These are phyloP conservation scores for Onygenales sp. DNA, from an alignment of 2,329 filamentous ascomycete genomes.

Conservation along the genomic window DNA sequence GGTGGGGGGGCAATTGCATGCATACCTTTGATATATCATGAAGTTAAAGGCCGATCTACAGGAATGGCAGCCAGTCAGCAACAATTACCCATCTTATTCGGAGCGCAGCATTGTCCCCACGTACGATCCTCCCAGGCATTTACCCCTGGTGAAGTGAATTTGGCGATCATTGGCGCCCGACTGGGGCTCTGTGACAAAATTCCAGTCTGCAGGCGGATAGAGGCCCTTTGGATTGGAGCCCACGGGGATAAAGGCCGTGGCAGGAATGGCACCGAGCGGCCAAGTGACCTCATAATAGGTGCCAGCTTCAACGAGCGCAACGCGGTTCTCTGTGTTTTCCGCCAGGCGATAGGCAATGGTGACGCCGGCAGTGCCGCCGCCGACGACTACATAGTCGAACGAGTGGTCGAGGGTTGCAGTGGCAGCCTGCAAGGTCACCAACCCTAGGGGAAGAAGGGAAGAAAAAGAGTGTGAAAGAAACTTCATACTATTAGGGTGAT, in stretches of 20 bases:
- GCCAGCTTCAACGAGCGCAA: conserved; percentile 31
- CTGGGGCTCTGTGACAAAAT: conserved; percentile 44
- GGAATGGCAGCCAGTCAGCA: background rate
- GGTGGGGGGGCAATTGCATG: background rate
- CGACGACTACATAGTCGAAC: conserved; percentile 25
- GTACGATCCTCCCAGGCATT: conserved; percentile 47
- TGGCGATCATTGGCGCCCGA: conserved; percentile 50
- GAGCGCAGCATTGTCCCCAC: background rate
- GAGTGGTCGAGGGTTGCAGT: background rate
- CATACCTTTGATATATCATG: conserved; percentile 25
- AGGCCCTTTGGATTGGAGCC: conserved; percentile 39
- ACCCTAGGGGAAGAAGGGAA: background rate
- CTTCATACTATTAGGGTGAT: background rate
- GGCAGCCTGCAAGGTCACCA: conserved; percentile 1
- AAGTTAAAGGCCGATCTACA: conserved; percentile 30
- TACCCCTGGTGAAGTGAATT: conserved; percentile 54
- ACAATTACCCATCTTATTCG: background rate
- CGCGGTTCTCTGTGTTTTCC: conserved; percentile 38
- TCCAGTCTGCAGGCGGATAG: conserved; percentile 45
- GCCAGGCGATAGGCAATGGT: conserved; percentile 43
- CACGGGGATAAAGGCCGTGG: background rate
- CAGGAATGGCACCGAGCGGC: background rate
- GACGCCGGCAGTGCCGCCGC: conserved; percentile 30
- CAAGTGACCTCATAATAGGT: background rate
- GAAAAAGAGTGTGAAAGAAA: background rate